Base-by-base conservation (phyloP, 2,329 filamentous ascomycete species). In the Cladobotryum protrusum region DNA sequence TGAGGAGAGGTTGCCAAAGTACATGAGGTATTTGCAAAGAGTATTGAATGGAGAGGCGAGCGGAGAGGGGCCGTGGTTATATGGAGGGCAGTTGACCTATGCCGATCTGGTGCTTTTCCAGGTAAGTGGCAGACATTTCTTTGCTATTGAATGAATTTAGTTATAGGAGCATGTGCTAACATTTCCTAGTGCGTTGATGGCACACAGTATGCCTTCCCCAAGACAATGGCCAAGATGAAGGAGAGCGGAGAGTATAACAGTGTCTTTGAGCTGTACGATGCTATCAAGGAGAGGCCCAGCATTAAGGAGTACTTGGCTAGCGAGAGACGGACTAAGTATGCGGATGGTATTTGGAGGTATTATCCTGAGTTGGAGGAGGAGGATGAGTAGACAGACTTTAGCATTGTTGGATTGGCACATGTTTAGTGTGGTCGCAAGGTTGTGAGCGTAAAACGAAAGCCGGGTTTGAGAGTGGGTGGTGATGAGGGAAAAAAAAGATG, bases 51-150 rank as follows among this genome's bases (percentile, higher is more conserved):
- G 63, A 15, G 80, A 83, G 57, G 71, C 77, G 29, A 77, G 74
- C 52, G 72, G 74, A 0, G 78, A 79, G 0, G 71, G 80, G 5
- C 79, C 79, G 19, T 89, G 83, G 74, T 64, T 92, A 0, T 83
- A 88, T 42, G 84, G 82, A 0, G 75, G 73, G 0, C 70, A 70
- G 54, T 57, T 91, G 54, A 87, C 81, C 0, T 88, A 86, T 64
- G 87, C 86, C 13, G 87, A 92, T 62, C 71, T 86, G 44, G 83
- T 86, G 2, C 62, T 90, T 1, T 91, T 85, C 72, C 86, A 89
- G 67, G 82, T 85, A 54, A 52, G 70, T 56, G 14, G 11, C 9
- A 17, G 40, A 19, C 9, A 3, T 7, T 7, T 24, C 5, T 32
- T 12, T 13, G 12, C 11, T 47, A 17, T 20, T 4, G 20, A 13